phyloP scores from a whole-genome alignment of 352 stramenopile genomes.

The Phytophthora rubi region DNA sequence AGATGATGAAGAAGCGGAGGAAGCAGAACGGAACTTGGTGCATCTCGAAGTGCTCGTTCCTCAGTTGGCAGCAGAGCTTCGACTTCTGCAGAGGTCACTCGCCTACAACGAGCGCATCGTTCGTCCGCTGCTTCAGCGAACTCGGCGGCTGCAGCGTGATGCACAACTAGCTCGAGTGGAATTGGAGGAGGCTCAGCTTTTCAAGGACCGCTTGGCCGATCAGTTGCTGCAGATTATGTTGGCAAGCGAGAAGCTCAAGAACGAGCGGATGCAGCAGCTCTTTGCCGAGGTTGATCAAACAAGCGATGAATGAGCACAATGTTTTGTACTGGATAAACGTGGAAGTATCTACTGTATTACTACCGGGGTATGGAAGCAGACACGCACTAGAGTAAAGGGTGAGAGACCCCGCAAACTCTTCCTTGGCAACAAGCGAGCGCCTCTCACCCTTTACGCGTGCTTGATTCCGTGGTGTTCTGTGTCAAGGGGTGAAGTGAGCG shows the following conservation, averaged over 20 bases:
- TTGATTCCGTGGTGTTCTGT: slow-evolving; percentile 37
- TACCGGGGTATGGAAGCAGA: slow-evolving; percentile 39
- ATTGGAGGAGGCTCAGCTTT: slow-evolving; percentile 73
- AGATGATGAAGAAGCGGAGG: slow-evolving; percentile 56
- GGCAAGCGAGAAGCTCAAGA: slow-evolving; percentile 71
- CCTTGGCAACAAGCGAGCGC: slow-evolving; percentile 29
- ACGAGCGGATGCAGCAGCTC: slow-evolving; percentile 74
- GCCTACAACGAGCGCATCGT: slow-evolving; percentile 52
- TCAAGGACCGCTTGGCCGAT: slow-evolving; percentile 77
- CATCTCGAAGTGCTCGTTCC: slow-evolving; percentile 78
- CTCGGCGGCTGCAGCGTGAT: slow-evolving; percentile 45
- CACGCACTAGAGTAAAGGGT: slow-evolving; percentile 34
- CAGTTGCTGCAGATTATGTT: slow-evolving; percentile 83
- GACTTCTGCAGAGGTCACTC: slow-evolving; percentile 55
- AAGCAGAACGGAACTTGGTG: slow-evolving; percentile 54
- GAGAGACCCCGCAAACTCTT: slow-evolving; percentile 24
- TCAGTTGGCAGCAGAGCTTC: slow-evolving; percentile 52
- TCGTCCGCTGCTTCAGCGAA: slow-evolving; percentile 41
- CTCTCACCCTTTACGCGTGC: slow-evolving; percentile 25
- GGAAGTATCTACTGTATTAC: slow-evolving; percentile 53
- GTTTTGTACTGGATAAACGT: slow-evolving; percentile 23
- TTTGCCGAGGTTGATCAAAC: slow-evolving; percentile 66
- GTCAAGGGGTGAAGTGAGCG: slow-evolving; percentile 17
- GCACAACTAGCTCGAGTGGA: slow-evolving; percentile 69
- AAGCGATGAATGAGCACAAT: slow-evolving; percentile 18